Conservation (phyloP, 495 filamentous ascomycete genomes). For the Apiosordaria backusii region DNA sequence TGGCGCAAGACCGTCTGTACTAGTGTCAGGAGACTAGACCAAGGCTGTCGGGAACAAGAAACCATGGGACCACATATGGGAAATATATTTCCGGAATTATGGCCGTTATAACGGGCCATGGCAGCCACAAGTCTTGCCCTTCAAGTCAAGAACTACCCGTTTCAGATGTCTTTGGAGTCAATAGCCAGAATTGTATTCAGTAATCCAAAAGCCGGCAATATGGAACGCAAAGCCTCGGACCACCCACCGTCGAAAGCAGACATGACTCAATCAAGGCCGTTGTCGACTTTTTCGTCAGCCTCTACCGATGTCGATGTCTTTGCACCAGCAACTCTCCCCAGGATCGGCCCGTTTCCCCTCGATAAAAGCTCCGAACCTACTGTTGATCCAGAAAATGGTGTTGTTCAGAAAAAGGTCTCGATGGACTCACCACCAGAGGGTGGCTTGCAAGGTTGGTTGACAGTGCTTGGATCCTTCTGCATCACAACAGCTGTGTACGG, state of each 20-base stretch:
- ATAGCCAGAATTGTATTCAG: background rate
- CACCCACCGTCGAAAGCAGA: background rate
- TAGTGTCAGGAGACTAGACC: slow-evolving; percentile 3
- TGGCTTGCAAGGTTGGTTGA: slow-evolving; percentile 35
- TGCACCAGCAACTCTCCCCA: background rate
- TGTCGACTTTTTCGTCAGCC: background rate
- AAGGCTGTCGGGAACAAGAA: background rate
- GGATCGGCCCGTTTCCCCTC: background rate
- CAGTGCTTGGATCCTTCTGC: slow-evolving; percentile 33
- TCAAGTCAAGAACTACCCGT: background rate
- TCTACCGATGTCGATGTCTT: background rate
- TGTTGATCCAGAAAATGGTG: background rate
- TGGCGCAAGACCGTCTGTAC: background rate
- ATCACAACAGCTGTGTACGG: slow-evolving; percentile 37
- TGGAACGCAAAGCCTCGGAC: background rate
- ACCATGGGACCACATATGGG: background rate
- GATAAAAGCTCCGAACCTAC: background rate
- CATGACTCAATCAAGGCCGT: background rate
- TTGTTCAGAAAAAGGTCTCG: background rate
- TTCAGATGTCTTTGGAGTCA: background rate
- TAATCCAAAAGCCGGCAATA: too few relatives aligned
- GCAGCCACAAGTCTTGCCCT: background rate
- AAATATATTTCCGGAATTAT: background rate
- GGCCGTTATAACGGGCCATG: background rate
- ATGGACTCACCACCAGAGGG: slow-evolving; percentile 36